A percentile compares a stretch with the other conserved stretches of the same genome.
phyloP scores from a whole-genome alignment of 495 filamentous ascomycete species.

The Parmelia sp. region DNA sequence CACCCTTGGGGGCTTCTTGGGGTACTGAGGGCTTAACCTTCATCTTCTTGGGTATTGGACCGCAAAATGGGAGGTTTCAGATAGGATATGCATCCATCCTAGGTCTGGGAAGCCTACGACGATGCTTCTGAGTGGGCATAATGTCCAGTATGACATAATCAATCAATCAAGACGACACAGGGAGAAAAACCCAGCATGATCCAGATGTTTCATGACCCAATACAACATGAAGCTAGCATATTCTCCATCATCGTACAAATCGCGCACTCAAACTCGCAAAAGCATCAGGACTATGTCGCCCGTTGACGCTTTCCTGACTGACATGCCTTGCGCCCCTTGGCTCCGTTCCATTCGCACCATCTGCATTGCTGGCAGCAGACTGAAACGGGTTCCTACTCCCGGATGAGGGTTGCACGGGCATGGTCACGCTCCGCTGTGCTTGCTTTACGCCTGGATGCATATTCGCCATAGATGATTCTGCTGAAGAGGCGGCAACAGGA shows the following conservation, averaged over 20 bases:
- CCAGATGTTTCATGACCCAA: background rate
- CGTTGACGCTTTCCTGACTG: constrained; percentile 84
- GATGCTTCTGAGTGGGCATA: too few relatives aligned
- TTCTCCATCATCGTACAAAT: constrained; percentile 36
- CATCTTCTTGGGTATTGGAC: too few relatives aligned
- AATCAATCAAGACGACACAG: too few relatives aligned
- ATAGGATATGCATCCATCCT: too few relatives aligned
- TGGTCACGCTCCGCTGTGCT: constrained; percentile 33
- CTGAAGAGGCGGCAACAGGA: constrained; percentile 32
- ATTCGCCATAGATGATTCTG: constrained; percentile 20
- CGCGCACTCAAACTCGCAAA: constrained; percentile 88
- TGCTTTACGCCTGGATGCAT: constrained; percentile 13
- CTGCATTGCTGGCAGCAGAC: constrained; percentile 9
- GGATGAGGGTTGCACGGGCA: constrained; percentile 28
- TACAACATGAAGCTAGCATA: background rate
- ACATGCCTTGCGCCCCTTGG: constrained; percentile 47
- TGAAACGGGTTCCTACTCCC: constrained; percentile 38
- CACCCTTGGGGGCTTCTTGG: too few relatives aligned
- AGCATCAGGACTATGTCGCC: constrained; percentile 90
- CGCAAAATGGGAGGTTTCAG: too few relatives aligned
- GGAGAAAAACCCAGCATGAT: background rate
- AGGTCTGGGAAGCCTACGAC: too few relatives aligned
- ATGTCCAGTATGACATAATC: too few relatives aligned
- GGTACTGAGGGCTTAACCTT: too few relatives aligned
- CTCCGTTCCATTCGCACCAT: constrained; percentile 19